Base-by-base conservation (phyloP, 768 basidiomycete genomes). In the Favolaschia claudopus region DNA sequence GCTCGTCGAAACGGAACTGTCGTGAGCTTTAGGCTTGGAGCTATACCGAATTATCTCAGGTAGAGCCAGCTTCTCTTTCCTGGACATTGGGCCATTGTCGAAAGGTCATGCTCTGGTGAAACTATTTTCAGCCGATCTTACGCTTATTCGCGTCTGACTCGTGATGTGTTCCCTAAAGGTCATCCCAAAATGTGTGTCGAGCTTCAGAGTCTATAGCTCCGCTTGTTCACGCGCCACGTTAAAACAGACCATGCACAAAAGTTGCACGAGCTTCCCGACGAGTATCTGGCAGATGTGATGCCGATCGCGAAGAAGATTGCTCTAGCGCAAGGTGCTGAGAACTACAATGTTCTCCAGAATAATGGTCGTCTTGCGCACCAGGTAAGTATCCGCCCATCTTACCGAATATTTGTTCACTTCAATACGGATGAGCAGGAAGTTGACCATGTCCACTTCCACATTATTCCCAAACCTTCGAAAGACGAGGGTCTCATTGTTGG, bases 61-160 rank as follows among this genome's bases (percentile, higher is more conserved):
- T 25, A 17, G 24, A 39, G 31, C 28, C 12, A 93, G 92, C 14
- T 90, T 79, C 70, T 87, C 96, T 0, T 98, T 99, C 79, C 85
- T 99, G 64, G 97, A 98, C 66, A 92, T 99, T 61, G 88, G 88
- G 1, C 96, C 96, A 8, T 76, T 98, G 22, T 82, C 94, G n/a
- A 88, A 84, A 68, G 96, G 96, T 5, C 95, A 99, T 75, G 86
- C 93, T 13, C 83, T 99, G 32, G 79, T 99, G 36, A 25, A 27
- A 27, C 24, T 12, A 13, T 37, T 12, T 45, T n/a, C n/a, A n/a
- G n/a, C 17, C 10, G 17, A n/a, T 37, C 32, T 29, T 31, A 24
- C n/a, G n/a, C n/a, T n/a, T n/a, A n/a, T n/a, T 28, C 28, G 28
- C 15, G 38, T 31, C 50, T 51, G 17, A 51, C n/a, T 51, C 19